These are phyloP conservation scores for Fusarium temperatum DNA, from an alignment of 2,329 filamentous ascomycete species.

Conservation along the genomic window DNA sequence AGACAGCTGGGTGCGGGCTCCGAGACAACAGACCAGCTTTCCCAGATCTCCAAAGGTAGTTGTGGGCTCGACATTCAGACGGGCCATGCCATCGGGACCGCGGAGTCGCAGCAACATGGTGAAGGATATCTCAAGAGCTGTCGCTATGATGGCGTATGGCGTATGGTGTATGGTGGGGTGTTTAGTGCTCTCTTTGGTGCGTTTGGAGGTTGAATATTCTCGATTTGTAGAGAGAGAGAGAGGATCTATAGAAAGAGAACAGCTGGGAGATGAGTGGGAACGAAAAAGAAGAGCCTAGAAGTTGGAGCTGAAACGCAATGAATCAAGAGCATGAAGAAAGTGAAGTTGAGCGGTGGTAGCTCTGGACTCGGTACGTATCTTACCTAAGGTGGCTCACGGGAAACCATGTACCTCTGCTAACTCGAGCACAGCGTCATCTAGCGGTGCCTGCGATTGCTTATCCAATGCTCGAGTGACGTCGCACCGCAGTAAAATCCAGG, in stretches of 20 bases:
- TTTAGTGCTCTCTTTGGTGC: neutral
- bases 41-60: slow-evolving; percentile 76
- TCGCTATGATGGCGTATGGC: neutral
- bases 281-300: slow-evolving; percentile 9
- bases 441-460: slow-evolving; percentile 40
- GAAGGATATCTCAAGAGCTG: slow-evolving; percentile 16
- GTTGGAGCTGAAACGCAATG: slow-evolving; percentile 31
- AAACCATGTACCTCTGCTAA: neutral
- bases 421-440: slow-evolving; percentile 42
- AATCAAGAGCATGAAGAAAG: slow-evolving; percentile 24
- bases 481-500: slow-evolving; percentile 18
- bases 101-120: slow-evolving; percentile 86
- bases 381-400: slow-evolving; percentile 1
- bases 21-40: slow-evolving; percentile 54
- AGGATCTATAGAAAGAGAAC: neutral
- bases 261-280: neutral
- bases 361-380: slow-evolving; percentile 21
- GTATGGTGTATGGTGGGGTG: slow-evolving; percentile 21
- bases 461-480: slow-evolving; percentile 32
- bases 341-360: slow-evolving; percentile 5
- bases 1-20: neutral
- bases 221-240: neutral
- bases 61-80: slow-evolving; percentile 78
- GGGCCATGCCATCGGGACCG: slow-evolving; percentile 91
- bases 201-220: neutral